These are phyloP conservation scores for Calonectria naviculata DNA, from an alignment of 2,329 filamentous ascomycete genomes.

Conservation along the genomic window DNA sequence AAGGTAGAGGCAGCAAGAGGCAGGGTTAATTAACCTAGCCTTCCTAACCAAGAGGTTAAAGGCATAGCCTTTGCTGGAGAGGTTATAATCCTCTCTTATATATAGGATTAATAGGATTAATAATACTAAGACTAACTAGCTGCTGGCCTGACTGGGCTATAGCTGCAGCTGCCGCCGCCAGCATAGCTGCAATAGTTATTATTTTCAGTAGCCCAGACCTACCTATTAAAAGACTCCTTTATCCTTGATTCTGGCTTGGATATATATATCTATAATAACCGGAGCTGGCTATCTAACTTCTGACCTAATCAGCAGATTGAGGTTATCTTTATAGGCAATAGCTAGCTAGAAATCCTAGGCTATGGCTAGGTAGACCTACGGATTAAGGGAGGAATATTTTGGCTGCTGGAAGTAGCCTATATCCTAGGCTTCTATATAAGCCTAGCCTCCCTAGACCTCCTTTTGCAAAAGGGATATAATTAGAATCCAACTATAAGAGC, in stretches of 20 bases:
- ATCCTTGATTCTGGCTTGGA: slow-evolving; percentile 3
- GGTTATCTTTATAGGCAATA: not conserved
- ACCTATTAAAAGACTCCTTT: slow-evolving; percentile 6
- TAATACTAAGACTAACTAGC: not conserved
- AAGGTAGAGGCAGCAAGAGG: not conserved
- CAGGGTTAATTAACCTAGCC: not conserved
- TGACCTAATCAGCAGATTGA: not conserved
- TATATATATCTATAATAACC: slow-evolving; percentile 15
- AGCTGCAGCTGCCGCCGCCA: not conserved
- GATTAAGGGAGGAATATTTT: slow-evolving; percentile 4
- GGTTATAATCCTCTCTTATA: not conserved
- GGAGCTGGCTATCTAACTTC: not conserved
- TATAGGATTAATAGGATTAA: not conserved
- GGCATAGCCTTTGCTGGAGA: not conserved
- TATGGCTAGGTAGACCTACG: slow-evolving; percentile 8
- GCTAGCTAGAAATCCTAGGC: slow-evolving; percentile 11
- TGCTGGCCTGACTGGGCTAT: not conserved
- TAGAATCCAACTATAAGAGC: not conserved
- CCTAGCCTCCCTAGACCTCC: slow-evolving; percentile 2
- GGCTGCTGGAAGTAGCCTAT: slow-evolving; percentile 5
- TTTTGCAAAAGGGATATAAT: slow-evolving; percentile 13
- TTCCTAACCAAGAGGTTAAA: not conserved
- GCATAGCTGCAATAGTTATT: not conserved
- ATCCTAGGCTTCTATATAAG: slow-evolving; percentile 12
- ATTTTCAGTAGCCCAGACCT: not conserved